Evolutionary conservation across 2,329 filamentous ascomycete species (phyloP), one percentile per base, ranked within the genome.

Genomic region (Didymella keratinophila): DNA sequence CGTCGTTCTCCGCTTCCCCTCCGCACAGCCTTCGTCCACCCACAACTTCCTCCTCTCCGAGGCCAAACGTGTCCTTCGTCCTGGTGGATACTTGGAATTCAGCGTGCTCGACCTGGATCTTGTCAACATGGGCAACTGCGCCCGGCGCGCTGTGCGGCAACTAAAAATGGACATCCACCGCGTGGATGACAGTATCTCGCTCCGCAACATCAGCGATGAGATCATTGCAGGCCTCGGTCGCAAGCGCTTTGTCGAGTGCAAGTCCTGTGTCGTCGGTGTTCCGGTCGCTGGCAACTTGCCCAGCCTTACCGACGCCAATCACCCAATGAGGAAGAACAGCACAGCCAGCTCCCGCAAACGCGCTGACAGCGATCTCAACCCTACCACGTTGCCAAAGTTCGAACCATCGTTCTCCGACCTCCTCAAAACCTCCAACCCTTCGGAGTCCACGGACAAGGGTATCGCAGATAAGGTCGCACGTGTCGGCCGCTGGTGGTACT

Each of bases 401-500:
- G 73, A 74, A 47, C 62, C 72, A 7, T 77, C 74, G 8, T 77
- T 76, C 61, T 75, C 74, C 36, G 75, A 77, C 28, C 69, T 77
- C 21, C 71, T 77, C 50, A 73, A 72, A 46, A 60, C 61, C 21
- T 68, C 69, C 61, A 64, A 67, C 8, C 68, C 65, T 37, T 75
- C 72, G 23, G 74, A 75, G n/a, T 74, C 73, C 21, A 78, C 90
- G 21, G 92, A 97, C 66, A 91, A 93, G 71, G 89, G 87, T 65
- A 97, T 98, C 71, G 92, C 92, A 14, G 93, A 92, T 71, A 96
- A 96, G 83, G 93, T 98, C 21, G 90, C 93, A 16, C 89, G 88
- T 62, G 94, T 98, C 11, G 94, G 93, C 2, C 86, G 95, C 42
- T 98, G 94, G 92, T 99, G 95, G 95, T 98, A 97, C 78, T 91